Conservation (phyloP, 257 asterid genomes). For the Solanum stenotomum region DNA sequence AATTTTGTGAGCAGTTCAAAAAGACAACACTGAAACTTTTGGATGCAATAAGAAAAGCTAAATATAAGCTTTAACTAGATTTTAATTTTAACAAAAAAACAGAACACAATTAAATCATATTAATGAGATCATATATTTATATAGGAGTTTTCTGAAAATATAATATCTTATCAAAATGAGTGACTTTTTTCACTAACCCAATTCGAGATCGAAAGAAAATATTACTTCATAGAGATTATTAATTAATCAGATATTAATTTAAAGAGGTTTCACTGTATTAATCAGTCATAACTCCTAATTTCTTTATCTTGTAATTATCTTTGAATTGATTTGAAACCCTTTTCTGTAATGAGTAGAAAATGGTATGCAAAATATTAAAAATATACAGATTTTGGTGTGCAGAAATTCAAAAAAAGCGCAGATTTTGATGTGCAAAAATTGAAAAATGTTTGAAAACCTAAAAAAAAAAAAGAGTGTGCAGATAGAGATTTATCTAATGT, state of each 20-base stretch:
- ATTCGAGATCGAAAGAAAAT: too few species aligned
- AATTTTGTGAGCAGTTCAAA: background rate
- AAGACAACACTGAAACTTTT: too few species aligned
- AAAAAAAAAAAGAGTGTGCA: background rate
- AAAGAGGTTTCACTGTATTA: too few species aligned
- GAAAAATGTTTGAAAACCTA: background rate
- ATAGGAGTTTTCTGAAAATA: too few species aligned
- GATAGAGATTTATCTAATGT: background rate
- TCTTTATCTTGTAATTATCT: background rate
- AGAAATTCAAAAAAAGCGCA: background rate
- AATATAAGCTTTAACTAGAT: too few species aligned
- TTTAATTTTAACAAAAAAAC: too few species aligned
- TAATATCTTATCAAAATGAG: too few species aligned
- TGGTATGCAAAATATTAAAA: too few species aligned
- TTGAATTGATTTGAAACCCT: background rate
- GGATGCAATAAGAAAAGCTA: too few species aligned
- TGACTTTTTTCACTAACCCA: background rate
- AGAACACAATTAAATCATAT: too few species aligned
- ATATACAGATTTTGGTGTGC: background rate
- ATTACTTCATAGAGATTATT: background rate
- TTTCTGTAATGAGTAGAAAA: background rate
- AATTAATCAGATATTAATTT: too few species aligned
- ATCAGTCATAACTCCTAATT: background rate
- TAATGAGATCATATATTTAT: background rate
- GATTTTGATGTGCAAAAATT: background rate